Base-by-base conservation (phyloP, 441 rosid genomes). In the Daphne laureola region DNA sequence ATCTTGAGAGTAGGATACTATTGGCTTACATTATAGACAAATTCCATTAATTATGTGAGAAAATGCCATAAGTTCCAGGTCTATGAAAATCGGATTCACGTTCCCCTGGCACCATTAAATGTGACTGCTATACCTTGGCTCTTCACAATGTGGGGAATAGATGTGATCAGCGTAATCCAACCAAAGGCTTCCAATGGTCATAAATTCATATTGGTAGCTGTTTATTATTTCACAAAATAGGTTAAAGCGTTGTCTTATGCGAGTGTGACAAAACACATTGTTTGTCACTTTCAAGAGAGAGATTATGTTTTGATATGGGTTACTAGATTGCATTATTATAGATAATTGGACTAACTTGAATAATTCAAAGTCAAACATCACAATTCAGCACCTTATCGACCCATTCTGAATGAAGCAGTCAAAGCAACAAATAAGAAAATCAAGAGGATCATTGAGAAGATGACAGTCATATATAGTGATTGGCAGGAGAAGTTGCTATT, bases 191-290 rank as follows among this genome's bases (percentile, higher is more conserved):
- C 61, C 0, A 63, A 63, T 45, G 51, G 43, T 0, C 61, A 63
- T 8, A 14, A 12, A 0, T 63, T 66, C 11, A 54, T 58, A 3
- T 0, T 58, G 3, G 55, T 59, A 1, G 45, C 23, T 0, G 43
- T 42, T 0, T 43, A 59, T 13, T 66, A 65, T 5, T 58, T 65
- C n/a, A 59, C 57, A 0, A 66, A 59, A 14, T 59, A 43, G 57
- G 43, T 66, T 0, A 25, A 55, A 18, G 57, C 51, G 0, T 8
- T 15, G 0, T 53, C 55, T 0, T 17, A 12, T 46, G 18, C 16
- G 0, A 40, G 16, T 12, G 52, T 61, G 2, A 52, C 53, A 0
- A 11, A 4, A 3, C 8, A 13, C 0, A 17, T 44, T 0, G 25
- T 62, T 0, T 14, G 4, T 1, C 26, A n/a, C 0, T 54, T 66